phyloP scores from a whole-genome alignment of 2,329 filamentous ascomycete species.

The Chaetomium strumarium region DNA sequence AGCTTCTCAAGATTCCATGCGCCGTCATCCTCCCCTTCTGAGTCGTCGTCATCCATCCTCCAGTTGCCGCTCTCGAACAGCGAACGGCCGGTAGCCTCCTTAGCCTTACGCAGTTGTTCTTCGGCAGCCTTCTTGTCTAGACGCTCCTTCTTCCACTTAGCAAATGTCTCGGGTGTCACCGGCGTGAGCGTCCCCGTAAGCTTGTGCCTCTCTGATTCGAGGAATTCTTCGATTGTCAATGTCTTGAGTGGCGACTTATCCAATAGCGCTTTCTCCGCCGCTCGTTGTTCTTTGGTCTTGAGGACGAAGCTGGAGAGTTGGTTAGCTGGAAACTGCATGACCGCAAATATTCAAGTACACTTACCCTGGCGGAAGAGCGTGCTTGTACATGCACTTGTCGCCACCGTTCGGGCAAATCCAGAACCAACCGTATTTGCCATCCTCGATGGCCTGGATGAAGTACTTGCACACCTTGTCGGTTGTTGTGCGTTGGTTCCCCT shows the following conservation, averaged over 20 bases:
- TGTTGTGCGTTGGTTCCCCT: constrained; percentile 90
- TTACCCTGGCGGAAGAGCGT: constrained; percentile 89
- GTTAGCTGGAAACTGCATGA: background rate
- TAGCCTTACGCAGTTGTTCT: constrained; percentile 80
- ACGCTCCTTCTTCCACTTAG: constrained; percentile 94
- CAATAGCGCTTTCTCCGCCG: constrained; percentile 89
- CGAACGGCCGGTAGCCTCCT: constrained; percentile 90
- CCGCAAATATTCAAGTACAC: constrained; percentile 35
- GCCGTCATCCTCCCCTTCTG: constrained; percentile 49
- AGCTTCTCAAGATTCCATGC: constrained; percentile 78
- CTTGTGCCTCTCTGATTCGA: constrained; percentile 94
- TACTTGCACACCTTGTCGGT: constrained; percentile 99
- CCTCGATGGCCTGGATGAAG: constrained; percentile 95
- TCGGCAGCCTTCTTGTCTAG: constrained; percentile 94
- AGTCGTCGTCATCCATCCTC: constrained; percentile 58
- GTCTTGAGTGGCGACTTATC: constrained; percentile 95
- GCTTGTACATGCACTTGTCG: constrained; percentile 98
- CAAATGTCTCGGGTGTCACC: constrained; percentile 86
- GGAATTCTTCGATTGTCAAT: constrained; percentile 91
- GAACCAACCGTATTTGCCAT: constrained; percentile 99
- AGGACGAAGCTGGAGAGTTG: constrained; percentile 68
- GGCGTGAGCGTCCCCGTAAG: constrained; percentile 86
- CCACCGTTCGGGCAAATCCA: constrained; percentile 96
- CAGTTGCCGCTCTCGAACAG: constrained; percentile 97
- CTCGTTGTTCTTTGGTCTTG: constrained; percentile 95